Evolutionary conservation across 2,329 filamentous ascomycete genomes (phyloP), one percentile per base, ranked within the genome.

Genomic region (Magnaporthales sp.): DNA sequence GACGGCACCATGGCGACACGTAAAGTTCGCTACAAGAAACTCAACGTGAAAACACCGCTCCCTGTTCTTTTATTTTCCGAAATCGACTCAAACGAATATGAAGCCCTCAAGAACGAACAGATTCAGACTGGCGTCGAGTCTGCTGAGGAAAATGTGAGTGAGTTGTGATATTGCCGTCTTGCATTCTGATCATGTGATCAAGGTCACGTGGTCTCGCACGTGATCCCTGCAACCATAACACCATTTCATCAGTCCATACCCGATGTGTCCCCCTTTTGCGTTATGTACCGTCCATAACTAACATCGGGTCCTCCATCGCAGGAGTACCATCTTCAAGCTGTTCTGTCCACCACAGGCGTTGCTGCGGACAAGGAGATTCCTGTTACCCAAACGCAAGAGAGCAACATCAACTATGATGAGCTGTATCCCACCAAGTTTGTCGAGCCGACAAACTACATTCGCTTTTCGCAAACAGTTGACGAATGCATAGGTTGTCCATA

Each of bases 121-220:
- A 92, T 97, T 76, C 93, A 95, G 76, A 97, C 93, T 71, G 95
- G 95, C 79, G 95, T 99, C 73, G 95, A 99, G 80, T 93, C 96
- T 77, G 91, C 89, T 71, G 95, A 99, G 81, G 93, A 98, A 87
- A 94, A 94, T 82, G 95, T 97, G 80, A 88, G 93, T 91, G 72
- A 70, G 71, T 69, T 13, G 68, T 69, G 72, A 68, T 60, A 38
- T 61, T 61, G 15, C 46, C 46, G 31, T 64, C 67, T 19, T 31
- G 24, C 51, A 13, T 60, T 31, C 31, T 15, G 32, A 66, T 70
- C 71, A 71, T 71, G 69, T 73, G 71, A 70, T 66, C 70, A 70
- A 72, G 77, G 78, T 83, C 82, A 85, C 83, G 83, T 85, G 83
- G 26, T 29, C 0, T 0, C 3, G 65, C 82, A 82, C 78, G 79